phyloP scores from a whole-genome alignment of 495 filamentous ascomycete genomes.

The Umbilicaria muhlenbergii region DNA sequence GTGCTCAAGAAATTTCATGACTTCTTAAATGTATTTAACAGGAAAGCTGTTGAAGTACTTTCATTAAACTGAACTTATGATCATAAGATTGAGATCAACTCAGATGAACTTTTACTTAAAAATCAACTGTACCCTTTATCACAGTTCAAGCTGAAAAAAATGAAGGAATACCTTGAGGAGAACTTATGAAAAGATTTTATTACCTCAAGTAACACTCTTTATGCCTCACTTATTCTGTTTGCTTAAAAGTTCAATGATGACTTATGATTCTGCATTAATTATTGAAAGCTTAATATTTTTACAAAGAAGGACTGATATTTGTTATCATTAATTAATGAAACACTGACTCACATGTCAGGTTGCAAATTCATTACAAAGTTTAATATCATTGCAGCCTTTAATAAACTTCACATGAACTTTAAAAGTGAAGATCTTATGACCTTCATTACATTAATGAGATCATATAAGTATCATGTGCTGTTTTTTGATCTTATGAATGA shows the following conservation, averaged over 20 bases:
- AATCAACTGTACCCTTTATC: too few species aligned
- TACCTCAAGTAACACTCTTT: too few species aligned
- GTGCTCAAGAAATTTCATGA: too few species aligned
- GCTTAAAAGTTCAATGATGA: not conserved
- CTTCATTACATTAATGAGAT: not conserved
- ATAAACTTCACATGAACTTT: not conserved
- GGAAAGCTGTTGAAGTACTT: too few species aligned
- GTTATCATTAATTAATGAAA: slow-evolving; percentile 1
- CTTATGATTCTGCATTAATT: not conserved
- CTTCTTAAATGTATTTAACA: too few species aligned
- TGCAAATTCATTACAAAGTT: not conserved
- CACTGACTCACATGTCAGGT: not conserved
- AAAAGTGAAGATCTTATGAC: not conserved
- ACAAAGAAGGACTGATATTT: not conserved
- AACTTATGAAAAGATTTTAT: too few species aligned
- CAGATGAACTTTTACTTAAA: too few species aligned
- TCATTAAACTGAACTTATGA: too few species aligned
- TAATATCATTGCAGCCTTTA: not conserved
- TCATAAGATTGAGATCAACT: too few species aligned
- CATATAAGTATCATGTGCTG: not conserved
- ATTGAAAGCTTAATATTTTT: not conserved
- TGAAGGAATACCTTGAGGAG: too few species aligned
- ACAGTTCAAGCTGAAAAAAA: too few species aligned
- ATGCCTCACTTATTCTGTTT: too few species aligned
- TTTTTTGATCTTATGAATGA: not conserved